Conservation (phyloP, 306 rosid species). For the Psophocarpus tetragonolobus region DNA sequence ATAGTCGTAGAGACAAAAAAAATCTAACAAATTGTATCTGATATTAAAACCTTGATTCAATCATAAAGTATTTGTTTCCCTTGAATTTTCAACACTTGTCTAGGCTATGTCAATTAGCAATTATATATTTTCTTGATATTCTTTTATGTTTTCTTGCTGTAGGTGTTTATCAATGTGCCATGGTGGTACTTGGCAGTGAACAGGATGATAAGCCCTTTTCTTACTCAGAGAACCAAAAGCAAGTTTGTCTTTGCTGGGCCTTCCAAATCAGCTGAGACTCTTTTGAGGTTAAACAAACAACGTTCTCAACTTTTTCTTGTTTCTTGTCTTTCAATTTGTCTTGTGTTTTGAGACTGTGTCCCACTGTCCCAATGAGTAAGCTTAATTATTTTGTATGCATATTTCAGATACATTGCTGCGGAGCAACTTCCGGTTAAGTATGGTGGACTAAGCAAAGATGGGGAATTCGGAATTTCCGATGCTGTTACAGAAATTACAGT, state of each 20-base stretch:
- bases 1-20: too few species aligned
- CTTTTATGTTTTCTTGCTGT: background rate
- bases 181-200: conserved; percentile 83
- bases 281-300: conserved; percentile 46
- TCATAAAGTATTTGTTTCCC: background rate
- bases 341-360: background rate
- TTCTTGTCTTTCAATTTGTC: background rate
- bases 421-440: conserved; percentile 73
- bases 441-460: conserved; percentile 76
- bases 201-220: conserved; percentile 71
- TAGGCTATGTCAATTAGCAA: background rate
- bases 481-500: conserved; percentile 60
- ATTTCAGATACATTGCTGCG: conserved; percentile 60
- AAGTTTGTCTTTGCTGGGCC: conserved; percentile 77
- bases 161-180: conserved; percentile 86
- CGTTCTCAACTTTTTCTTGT: background rate
- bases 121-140: background rate
- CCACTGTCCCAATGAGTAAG: background rate
- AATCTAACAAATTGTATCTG: too few species aligned
- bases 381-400: background rate
- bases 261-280: conserved; percentile 64
- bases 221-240: conserved; percentile 72
- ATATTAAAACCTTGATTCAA: background rate
- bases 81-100: background rate
- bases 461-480: conserved; percentile 58